Base-by-base conservation (phyloP, 139 green algal genomes). In the Yamagishiella unicocca region DNA sequence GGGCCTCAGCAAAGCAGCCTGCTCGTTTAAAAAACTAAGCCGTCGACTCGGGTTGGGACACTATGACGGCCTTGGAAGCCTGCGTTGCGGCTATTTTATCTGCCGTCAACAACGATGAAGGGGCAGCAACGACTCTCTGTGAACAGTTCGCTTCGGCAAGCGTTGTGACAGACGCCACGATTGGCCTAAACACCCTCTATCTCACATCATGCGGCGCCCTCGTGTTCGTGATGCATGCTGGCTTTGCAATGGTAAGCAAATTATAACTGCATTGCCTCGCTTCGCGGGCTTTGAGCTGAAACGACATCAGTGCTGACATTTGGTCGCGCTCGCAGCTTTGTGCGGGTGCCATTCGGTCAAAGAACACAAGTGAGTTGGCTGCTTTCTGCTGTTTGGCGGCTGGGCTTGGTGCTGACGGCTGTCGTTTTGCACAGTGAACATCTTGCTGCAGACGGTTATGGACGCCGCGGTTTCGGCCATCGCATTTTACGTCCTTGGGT, bases 381-480 rank as follows among this genome's bases (percentile, higher is more conserved):
- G 2, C 7, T 62, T 40, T 40, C 22, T 62, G 40, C 72, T 40
- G 29, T 12, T 10, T 14, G 64, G 4, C 64, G 19, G 4, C 24
- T 33, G 8, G 70, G 27, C 70, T 1, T 38, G 24, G 38, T 33
- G 38, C 71, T 79, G 71, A 61, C 71, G 0, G 40, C 0, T 74
- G 14, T 71, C n/a, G 24, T 42, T 33, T 2, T 43, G 6, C 38
- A 12, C 61, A 86, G 80, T 96, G 92, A 98, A 98, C 92, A 98
- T 98, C 84, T 89, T 98, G 62, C 93, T 98, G n/a, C 94, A 96
- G 89, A 98, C 96, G 53, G 91, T 98, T 2, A 80, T 98, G 78
- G 96, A 98, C 76, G 95, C 95, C 2, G 92, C 89, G 43, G 91
- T 95, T 6, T 95, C 93, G 38, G 92, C 92, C 70, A 85, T 98